Percentiles rank a stretch among this genome's conserved stretches.
Evolutionary conservation across 208 protist genomes (phyloP).

Genomic region (Acanthamoeba culbertsoni): DNA sequence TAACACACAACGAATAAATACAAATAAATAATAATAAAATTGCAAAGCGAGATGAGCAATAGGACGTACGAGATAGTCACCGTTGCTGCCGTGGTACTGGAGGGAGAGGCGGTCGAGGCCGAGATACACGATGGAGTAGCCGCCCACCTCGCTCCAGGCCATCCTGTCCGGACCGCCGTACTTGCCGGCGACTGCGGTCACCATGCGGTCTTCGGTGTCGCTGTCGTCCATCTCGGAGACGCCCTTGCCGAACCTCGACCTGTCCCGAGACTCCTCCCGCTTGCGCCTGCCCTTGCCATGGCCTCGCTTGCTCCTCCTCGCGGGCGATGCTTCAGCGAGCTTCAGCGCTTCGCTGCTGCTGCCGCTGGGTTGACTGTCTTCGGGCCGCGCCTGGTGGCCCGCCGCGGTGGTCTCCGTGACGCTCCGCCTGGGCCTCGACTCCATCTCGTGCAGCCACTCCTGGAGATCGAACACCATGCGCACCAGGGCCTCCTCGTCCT

Average conservation of each 20-base stretch:
- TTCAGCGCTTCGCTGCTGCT: background rate
- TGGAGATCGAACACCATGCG: background rate
- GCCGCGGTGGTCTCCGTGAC: too few relatives aligned
- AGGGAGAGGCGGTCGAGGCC: background rate
- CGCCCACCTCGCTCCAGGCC: background rate
- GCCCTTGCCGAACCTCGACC: background rate
- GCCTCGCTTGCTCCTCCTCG: background rate
- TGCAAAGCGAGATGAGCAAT: too few relatives aligned
- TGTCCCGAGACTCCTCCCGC: background rate
- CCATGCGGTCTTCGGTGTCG: background rate
- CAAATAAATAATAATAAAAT: too few relatives aligned
- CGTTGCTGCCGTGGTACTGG: conserved; percentile 15
- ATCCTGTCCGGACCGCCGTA: background rate
- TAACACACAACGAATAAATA: background rate
- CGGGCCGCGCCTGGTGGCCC: background rate
- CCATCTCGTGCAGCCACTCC: background rate
- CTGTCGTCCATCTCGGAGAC: background rate
- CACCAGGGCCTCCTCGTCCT: background rate
- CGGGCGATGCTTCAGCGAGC: background rate
- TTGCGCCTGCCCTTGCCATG: background rate
- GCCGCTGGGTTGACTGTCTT: background rate
- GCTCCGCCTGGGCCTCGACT: background rate
- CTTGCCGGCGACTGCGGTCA: background rate
- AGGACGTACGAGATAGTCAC: background rate
- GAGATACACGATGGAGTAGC: background rate